Evolutionary conservation across 1,284 basidiomycete genomes (phyloP), one percentile per base, ranked within the genome.

Genomic region (Ganoderma lingzhi): DNA sequence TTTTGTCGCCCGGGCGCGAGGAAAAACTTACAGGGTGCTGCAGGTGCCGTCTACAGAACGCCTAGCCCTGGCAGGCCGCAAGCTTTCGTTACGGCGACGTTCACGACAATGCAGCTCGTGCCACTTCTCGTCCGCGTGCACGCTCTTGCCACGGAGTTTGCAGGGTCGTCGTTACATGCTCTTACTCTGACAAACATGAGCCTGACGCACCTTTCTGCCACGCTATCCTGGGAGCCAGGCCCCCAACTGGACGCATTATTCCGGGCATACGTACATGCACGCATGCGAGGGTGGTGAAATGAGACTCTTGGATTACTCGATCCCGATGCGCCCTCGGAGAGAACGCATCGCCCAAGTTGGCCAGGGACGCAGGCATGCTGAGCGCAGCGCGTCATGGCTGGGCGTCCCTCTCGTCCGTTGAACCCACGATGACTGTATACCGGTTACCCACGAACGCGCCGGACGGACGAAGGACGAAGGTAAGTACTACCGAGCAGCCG

Each of bases 11-110:
- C 39, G 9, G n/a, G 48, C 68, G 51, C 64, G 55, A 56, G 41
- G 53, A 55, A 70, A 70, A 72, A 70, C 68, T 72, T 72, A 72
- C 68, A 68, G 71, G 71, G 71, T 70, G 62, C 69, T 51, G 48
- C 48, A 51, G 60, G 61, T 56, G 53, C 17, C 53, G 53, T 61
- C 45, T 41, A 51, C 61, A 19, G 66, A 39, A 56, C 71, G 64
- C 64, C 62, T 41, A 51, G 48, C 53, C 53, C 30, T 19, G 8
- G 44, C 6, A 56, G 53, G 30, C 15, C 23, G n/a, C 45, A 55
- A 32, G 53, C 17, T 58, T 37, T 59, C 56, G 56, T 17, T 37
- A 32, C 23, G 4, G 56, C 35, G 41, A 44, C 55, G 55, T 37
- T 45, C 42, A 39, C 45, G 12, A 32, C 23, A 28, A 15, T 42